Base-by-base conservation (phyloP, 768 basidiomycete genomes). In the Suillus luteus region DNA sequence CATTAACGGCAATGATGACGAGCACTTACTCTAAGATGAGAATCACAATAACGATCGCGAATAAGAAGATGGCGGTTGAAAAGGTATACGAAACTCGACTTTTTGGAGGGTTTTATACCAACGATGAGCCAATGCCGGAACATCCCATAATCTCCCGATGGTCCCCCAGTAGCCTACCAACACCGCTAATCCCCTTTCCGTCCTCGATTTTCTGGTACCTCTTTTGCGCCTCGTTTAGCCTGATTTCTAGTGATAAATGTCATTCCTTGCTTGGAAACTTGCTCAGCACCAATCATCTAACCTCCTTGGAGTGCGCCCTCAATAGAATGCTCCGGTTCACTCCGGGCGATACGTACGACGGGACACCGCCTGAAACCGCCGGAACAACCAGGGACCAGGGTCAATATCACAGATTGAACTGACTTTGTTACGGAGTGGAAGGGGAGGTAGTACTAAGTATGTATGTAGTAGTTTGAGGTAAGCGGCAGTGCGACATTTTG, bases 121-220 rank as follows among this genome's bases (percentile, higher is more conserved):
- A 49, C 54, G 54, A 60, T 46, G 24, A 71, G 67, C 66, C 68
- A 68, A 67, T 64, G 64, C 65, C 67, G 62, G 62, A 63, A 62
- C 68, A 75, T 75, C 67, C 75, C 74, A 75, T 76, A 72, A 66
- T 76, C 67, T 60, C 70, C 74, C 74, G 75, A 67, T 59, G 37
- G 33, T 35, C 33, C 33, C 33, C 33, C 33, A 35, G 33, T 35
- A 35, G 33, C 33, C 33, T 35, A 35, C 33, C 33, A 35, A 35
- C 6, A 35, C 33, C 33, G 8, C 33, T 35, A 1, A 35, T 8
- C 33, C 19, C 31, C 31, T 54, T 52, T 52, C 27, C 10, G 17
- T 2, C 10, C 31, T 10, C 19, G 51, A 52, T 52, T 52, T 52
- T 52, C 15, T 10, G n/a, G n/a, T n/a, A 31, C 52, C 15, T 12